A percentile compares a stretch with the other conserved stretches of the same genome.
Conservation (phyloP, 1,284 basidiomycete genomes). For the Spongiforma sp. region DNA sequence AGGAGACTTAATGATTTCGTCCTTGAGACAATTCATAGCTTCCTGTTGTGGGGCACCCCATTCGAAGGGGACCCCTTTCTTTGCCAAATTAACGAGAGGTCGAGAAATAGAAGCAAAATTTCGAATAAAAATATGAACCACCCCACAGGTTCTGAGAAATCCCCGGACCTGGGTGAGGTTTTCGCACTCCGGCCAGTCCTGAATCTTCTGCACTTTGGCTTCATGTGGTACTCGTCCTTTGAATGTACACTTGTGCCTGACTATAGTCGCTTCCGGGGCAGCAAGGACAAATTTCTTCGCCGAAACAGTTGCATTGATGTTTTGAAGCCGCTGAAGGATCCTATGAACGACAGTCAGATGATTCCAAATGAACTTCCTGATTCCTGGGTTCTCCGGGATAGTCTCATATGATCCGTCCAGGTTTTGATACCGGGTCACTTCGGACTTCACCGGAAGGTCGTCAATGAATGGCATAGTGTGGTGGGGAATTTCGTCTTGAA, state of each 20-base stretch:
- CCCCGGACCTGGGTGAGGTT: not conserved
- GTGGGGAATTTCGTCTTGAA: not conserved
- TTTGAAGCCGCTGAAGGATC: not conserved
- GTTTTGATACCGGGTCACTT: not conserved
- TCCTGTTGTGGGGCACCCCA: not conserved
- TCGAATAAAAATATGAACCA: not conserved
- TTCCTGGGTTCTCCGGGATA: too few relatives aligned
- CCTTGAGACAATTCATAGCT: not conserved
- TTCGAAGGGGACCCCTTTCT: not conserved
- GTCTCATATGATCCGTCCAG: too few relatives aligned
- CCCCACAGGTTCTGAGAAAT: not conserved
- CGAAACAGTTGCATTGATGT: not conserved
- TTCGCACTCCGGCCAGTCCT: too few relatives aligned
- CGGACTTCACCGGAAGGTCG: not conserved
- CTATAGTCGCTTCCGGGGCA: not conserved
- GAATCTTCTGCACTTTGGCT: too few relatives aligned
- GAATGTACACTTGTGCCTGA: too few relatives aligned
- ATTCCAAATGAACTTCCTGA: not conserved
- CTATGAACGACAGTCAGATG: not conserved
- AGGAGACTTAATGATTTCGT: not conserved
- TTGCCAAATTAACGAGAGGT: too few relatives aligned
- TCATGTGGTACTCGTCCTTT: too few relatives aligned
- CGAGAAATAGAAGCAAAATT: too few relatives aligned
- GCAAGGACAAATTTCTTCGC: not conserved
- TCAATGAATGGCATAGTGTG: not conserved